Percentiles rank a stretch among this genome's conserved stretches.
These are phyloP conservation scores for Pulveroboletus ravenelii DNA, from an alignment of 768 basidiomycete species.

Conservation along the genomic window DNA sequence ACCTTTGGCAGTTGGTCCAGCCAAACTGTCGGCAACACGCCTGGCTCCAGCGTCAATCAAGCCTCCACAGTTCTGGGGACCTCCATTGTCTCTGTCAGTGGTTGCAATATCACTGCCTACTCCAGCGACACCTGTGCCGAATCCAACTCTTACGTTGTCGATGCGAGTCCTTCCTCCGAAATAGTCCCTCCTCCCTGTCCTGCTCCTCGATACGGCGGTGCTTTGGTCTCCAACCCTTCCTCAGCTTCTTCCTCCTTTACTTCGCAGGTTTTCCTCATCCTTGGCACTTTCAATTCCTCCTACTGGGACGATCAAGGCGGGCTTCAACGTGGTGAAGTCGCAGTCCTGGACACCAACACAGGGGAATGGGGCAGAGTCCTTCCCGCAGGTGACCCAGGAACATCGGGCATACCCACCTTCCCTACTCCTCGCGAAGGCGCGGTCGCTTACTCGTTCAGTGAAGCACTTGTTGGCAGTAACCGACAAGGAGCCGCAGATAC, in stretches of 20 bases:
- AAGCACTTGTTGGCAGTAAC: conserved; percentile 53
- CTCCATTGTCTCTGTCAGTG: conserved; percentile 53
- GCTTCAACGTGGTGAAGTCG: conserved; percentile 67
- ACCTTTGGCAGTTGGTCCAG: conserved; percentile 58
- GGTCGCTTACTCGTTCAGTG: conserved; percentile 50
- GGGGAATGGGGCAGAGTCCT: conserved; percentile 69
- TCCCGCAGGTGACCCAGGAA: conserved; percentile 68
- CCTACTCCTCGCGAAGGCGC: conserved; percentile 73
- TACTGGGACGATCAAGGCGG: conserved; percentile 65
- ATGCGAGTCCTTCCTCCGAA: conserved; percentile 23
- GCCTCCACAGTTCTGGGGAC: conserved; percentile 56
- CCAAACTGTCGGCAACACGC: conserved; percentile 36
- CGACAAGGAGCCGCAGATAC: conserved; percentile 55
- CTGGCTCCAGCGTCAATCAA: conserved; percentile 36
- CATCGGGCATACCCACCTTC: conserved; percentile 40
- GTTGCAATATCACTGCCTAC: conserved; percentile 47
- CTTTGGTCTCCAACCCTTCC: conserved; percentile 53
- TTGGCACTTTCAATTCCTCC: conserved; percentile 62
- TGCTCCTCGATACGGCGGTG: conserved; percentile 58
- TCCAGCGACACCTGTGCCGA: conserved; percentile 51
- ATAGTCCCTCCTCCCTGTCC: conserved; percentile 50
- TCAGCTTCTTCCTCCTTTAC: conserved; percentile 45
- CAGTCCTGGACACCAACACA: conserved; percentile 54
- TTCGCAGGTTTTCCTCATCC: conserved; percentile 63
- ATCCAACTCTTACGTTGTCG: conserved; percentile 52